Evolutionary conservation across 2,329 filamentous ascomycete genomes (phyloP).

Genomic region (Drechslera avenae): DNA sequence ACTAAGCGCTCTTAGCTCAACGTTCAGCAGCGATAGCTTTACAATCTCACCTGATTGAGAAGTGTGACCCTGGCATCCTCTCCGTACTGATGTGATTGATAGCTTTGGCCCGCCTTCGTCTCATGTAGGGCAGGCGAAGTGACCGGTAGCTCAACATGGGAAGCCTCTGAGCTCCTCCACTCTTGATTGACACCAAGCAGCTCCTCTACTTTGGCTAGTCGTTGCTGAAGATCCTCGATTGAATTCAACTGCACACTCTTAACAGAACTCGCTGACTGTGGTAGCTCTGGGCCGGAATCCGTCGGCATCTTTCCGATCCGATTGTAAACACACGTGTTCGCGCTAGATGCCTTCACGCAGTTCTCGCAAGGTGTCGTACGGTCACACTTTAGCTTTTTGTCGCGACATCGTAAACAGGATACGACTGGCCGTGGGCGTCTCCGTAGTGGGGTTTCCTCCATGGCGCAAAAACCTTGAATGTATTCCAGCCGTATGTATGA

Average conservation of each 20-base stretch:
- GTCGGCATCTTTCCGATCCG: neutral
- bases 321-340: constrained; percentile 24
- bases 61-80: constrained; percentile 28
- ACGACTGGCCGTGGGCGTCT: constrained; percentile 32
- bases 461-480: neutral
- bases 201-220: constrained; percentile 29
- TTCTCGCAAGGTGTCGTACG: constrained; percentile 31
- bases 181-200: constrained; percentile 15
- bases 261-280: neutral
- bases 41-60: constrained; percentile 26
- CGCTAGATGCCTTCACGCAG: constrained; percentile 25
- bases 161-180: neutral
- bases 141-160: neutral
- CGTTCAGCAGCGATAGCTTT: neutral
- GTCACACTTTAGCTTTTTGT: constrained; percentile 37
- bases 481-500: too few species aligned
- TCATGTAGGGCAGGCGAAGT: constrained; percentile 14
- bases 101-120: constrained; percentile 26
- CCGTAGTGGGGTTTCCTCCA: constrained; percentile 22
- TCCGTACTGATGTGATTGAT: constrained; percentile 24
- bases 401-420: constrained; percentile 33
- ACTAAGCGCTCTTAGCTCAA: constrained; percentile 16
- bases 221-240: constrained; percentile 23
- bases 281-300: neutral
- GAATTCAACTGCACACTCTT: neutral